Evolutionary conservation across 2,329 filamentous ascomycete genomes (phyloP), one percentile per base, ranked within the genome.

Genomic region (Tolypocladium sp.): DNA sequence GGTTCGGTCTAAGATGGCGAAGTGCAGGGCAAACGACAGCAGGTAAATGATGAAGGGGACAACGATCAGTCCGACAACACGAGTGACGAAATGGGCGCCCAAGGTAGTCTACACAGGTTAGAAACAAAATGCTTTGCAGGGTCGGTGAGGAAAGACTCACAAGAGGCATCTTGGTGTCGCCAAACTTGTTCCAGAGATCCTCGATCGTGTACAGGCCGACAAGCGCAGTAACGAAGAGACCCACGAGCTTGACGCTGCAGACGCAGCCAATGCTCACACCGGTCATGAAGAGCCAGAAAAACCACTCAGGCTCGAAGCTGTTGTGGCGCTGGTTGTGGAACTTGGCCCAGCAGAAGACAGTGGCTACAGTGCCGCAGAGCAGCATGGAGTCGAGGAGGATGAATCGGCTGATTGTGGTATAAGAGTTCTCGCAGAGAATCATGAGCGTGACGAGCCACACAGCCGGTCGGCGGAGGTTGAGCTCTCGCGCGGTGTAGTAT

Each of bases 381-480:
- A 99, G 84, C 94, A 99, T 99, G 0, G 94, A 97, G 75, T 99
- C 94, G 68, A 99, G 86, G 30, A 99, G 87, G 68, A 99, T 97
- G 73, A 99, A 99, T 62, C 94, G 87, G 76, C 92, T 97, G 75
- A 99, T 99, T 38, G 95, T 97, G 55, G 94, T 96, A 79, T 97
- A 99, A 57, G 94, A 97, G 80, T 99, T 99, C 76, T 99, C 94
- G 79, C 92, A 99, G 49, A 99, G 85, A 52, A 99, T 92, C 91
- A 97, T 97, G 67, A 97, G 79, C 25, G 92, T 94, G 60, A 97
- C 87, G 59, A 99, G 82, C 94, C 94, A 99, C 66, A 97, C 91
- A 56, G 92, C 89, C 49, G 91, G 88, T 65, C 89, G 86, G 71
- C 86, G 87, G 71, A 97, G 88, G 71, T 92, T 90, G 68, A 99